A percentile compares a stretch with the other conserved stretches of the same genome.
These are phyloP conservation scores for Trypanosoma mega DNA, from an alignment of 208 protist species.

Conservation along the genomic window DNA sequence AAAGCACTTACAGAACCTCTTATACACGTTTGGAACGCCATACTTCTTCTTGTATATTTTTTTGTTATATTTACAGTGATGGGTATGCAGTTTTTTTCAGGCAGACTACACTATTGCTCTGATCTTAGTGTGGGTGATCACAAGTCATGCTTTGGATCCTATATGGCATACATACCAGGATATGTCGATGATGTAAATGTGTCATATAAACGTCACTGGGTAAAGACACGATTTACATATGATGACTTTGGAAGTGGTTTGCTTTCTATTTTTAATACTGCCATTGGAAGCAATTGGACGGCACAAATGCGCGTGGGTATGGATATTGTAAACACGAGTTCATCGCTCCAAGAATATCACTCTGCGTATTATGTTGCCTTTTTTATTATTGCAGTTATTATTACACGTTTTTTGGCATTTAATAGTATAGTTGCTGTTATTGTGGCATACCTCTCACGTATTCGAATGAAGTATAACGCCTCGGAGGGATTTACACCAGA, in stretches of 20 bases:
- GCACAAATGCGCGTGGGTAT: slow-evolving; percentile 51
- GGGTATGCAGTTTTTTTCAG: slow-evolving; percentile 55
- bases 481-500: slow-evolving; percentile 15
- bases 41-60: slow-evolving; percentile 33
- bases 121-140: slow-evolving; percentile 21
- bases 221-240: slow-evolving; percentile 32
- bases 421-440: slow-evolving; percentile 34
- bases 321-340: slow-evolving; percentile 19
- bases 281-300: slow-evolving; percentile 47
- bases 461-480: slow-evolving; percentile 6
- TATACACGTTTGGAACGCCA: slow-evolving; percentile 11
- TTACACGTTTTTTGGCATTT: slow-evolving; percentile 40
- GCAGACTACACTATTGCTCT: slow-evolving; percentile 39
- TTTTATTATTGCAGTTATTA: slow-evolving; percentile 33
- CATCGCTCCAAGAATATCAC: slow-evolving; percentile 15
- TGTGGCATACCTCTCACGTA: slow-evolving; percentile 9
- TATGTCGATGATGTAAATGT: slow-evolving; percentile 5
- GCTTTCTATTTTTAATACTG: slow-evolving; percentile 55
- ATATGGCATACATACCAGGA: slow-evolving; percentile 9
- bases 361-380: slow-evolving; percentile 40
- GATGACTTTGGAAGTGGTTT: slow-evolving; percentile 57
- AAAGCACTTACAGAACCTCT: slow-evolving; percentile 24
- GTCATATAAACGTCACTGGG: slow-evolving; percentile 23
- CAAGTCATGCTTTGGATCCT: slow-evolving; percentile 24
- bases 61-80: slow-evolving; percentile 48